Percentiles rank a stretch among this genome's conserved stretches.
Conservation (phyloP, 2,329 filamentous ascomycete genomes). For the Ophiocordyceps sinensis region DNA sequence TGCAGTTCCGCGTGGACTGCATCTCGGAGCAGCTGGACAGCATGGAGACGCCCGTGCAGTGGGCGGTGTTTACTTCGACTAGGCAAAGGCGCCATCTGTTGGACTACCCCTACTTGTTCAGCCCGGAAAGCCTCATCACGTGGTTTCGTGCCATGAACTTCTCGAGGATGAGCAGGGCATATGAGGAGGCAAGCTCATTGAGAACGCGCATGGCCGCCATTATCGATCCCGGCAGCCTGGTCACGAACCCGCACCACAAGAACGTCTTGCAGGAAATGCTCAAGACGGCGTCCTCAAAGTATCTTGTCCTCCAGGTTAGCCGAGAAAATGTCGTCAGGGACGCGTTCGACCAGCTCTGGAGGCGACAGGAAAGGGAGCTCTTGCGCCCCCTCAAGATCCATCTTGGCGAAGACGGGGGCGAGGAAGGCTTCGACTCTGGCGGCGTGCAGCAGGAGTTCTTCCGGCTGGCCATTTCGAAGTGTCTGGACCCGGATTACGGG, state of each 20-base stretch:
- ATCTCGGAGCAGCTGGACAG: constrained; percentile 63
- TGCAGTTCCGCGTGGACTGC: constrained; percentile 61
- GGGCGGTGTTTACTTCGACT: constrained; percentile 46
- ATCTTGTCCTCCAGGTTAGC: constrained; percentile 55
- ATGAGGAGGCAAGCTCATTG: constrained; percentile 51
- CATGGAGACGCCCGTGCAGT: constrained; percentile 59
- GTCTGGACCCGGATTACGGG: constrained; percentile 62
- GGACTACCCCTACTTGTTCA: constrained; percentile 70
- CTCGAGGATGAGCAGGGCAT: constrained; percentile 67
- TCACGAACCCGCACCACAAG: constrained; percentile 43
- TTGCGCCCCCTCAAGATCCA: constrained; percentile 78
- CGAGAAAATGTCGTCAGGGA: constrained; percentile 55
- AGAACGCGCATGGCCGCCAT: constrained; percentile 42
- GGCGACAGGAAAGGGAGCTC: constrained; percentile 67
- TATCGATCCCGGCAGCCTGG: constrained; percentile 37
- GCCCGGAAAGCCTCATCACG: constrained; percentile 53
- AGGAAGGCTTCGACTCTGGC: constrained; percentile 84
- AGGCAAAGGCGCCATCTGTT: constrained; percentile 59
- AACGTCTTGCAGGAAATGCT: constrained; percentile 48
- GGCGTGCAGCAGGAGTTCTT: constrained; percentile 97
- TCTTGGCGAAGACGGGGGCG: constrained; percentile 66
- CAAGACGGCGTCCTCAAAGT: constrained; percentile 53
- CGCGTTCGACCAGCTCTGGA: constrained; percentile 80
- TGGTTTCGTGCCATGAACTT: constrained; percentile 88
- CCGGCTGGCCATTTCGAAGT: constrained; percentile 65